phyloP scores from a whole-genome alignment of 768 basidiomycete genomes.

The Hebeloma cylindrosporum region DNA sequence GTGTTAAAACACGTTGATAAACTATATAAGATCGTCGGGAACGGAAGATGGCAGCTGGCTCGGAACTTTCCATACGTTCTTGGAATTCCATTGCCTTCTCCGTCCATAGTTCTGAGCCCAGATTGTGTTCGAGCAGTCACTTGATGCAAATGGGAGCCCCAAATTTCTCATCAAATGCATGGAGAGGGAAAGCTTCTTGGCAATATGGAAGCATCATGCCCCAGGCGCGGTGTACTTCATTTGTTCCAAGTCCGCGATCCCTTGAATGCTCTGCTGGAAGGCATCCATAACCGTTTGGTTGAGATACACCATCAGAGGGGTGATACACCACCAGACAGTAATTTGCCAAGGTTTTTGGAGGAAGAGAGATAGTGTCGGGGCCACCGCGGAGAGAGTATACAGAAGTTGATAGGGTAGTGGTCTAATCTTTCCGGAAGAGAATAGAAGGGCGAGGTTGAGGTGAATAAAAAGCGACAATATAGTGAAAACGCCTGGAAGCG shows the following conservation, averaged over 20 bases:
- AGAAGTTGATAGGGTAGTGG: constrained; percentile 34
- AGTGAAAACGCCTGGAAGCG: constrained; percentile 45
- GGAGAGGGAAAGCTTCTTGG: too few species aligned
- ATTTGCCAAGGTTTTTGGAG: constrained; percentile 52
- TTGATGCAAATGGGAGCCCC: too few species aligned
- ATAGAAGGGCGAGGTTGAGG: constrained; percentile 45
- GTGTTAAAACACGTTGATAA: too few species aligned
- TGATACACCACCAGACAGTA: constrained; percentile 52
- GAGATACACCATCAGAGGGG: constrained; percentile 41
- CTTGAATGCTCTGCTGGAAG: constrained; percentile 44
- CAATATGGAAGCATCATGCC: constrained; percentile 41
- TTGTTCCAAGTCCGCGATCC: constrained; percentile 49
- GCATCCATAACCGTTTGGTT: constrained; percentile 46
- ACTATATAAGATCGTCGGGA: too few species aligned
- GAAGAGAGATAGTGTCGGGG: constrained; percentile 50
- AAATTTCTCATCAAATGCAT: too few species aligned
- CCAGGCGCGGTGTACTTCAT: constrained; percentile 57
- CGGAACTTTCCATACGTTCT: too few species aligned
- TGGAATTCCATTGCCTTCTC: too few species aligned
- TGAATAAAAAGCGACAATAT: constrained; percentile 52
- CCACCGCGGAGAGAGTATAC: constrained; percentile 40
- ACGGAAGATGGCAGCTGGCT: too few species aligned
- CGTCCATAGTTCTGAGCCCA: too few species aligned
- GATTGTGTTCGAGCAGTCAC: too few species aligned
- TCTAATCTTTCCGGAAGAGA: constrained; percentile 38